Percentiles rank a stretch among this genome's conserved stretches.
Evolutionary conservation across 148 eudicot genomes (phyloP).

Genomic region (Bassia scoparia): DNA sequence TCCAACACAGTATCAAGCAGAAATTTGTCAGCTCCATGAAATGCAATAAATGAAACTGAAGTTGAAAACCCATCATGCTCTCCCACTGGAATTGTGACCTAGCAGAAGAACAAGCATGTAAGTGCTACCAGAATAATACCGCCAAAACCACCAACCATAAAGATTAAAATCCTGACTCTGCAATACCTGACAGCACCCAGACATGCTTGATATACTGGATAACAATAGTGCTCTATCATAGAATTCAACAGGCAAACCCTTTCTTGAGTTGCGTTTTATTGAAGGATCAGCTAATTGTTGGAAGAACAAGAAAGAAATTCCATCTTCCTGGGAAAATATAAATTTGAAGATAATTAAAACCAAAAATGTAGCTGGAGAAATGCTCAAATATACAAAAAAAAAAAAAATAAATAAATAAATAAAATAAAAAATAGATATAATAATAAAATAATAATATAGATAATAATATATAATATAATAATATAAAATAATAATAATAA

Average conservation of each 20-base stretch:
- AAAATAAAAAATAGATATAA: too few relatives aligned
- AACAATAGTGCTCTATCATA: slow-evolving; percentile 57
- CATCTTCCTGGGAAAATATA: slow-evolving; percentile 55
- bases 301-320: slow-evolving; percentile 72
- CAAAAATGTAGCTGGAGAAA: background rate
- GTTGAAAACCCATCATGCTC: slow-evolving; percentile 55
- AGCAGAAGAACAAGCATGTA: slow-evolving; percentile 16
- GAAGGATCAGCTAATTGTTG: slow-evolving; percentile 79
- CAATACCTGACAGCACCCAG: slow-evolving; percentile 90
- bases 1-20: slow-evolving; percentile 85
- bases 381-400: background rate
- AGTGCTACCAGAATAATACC: background rate
- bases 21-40: slow-evolving; percentile 77
- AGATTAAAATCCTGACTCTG: background rate
- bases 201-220: slow-evolving; percentile 77
- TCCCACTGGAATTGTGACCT: slow-evolving; percentile 78
- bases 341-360: slow-evolving; percentile 4
- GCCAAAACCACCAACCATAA: background rate
- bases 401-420: background rate
- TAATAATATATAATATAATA: too few relatives aligned
- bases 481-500: too few relatives aligned
- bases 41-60: slow-evolving; percentile 72
- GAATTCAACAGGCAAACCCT: slow-evolving; percentile 47
- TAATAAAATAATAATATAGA: too few relatives aligned
- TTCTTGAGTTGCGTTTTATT: slow-evolving; percentile 45